A percentile compares a stretch with the other conserved stretches of the same genome.
Evolutionary conservation across 116 monocot species (phyloP).

Genomic region (Zostera marina): DNA sequence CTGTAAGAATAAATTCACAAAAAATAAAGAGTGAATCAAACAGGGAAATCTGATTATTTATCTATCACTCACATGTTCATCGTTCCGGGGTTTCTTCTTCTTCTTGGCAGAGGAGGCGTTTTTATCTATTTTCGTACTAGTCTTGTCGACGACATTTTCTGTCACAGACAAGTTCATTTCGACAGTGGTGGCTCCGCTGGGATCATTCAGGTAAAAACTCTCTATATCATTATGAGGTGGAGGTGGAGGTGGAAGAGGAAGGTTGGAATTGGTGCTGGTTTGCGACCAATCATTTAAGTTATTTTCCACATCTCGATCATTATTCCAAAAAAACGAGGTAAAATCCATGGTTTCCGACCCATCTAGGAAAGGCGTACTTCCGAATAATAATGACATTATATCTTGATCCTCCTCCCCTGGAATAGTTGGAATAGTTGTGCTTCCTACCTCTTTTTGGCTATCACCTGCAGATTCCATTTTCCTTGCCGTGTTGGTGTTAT

Average conservation of each 20-base stretch:
- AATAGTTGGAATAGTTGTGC: conserved; percentile 18
- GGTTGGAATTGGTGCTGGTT: conserved; percentile 1
- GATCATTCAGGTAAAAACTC: conserved; percentile 8
- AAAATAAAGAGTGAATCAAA: not conserved
- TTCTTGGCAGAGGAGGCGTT: not conserved
- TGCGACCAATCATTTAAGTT: conserved; percentile 22
- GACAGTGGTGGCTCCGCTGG: not conserved
- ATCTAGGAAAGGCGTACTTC: conserved; percentile 6
- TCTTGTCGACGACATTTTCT: conserved; percentile 7
- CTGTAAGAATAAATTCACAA: not conserved
- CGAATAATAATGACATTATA: conserved; percentile 36
- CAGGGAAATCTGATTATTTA: not conserved
- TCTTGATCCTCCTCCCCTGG: conserved; percentile 29
- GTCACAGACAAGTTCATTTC: conserved; percentile 8
- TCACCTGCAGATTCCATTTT: not conserved
- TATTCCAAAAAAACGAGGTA: conserved; percentile 26
- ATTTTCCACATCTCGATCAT: conserved; percentile 15
- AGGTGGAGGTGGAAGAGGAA: not conserved
- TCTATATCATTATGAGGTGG: conserved; percentile 7
- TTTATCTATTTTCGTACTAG: conserved; percentile 1
- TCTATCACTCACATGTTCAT: conserved; percentile 4
- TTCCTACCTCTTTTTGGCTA: conserved; percentile 1
- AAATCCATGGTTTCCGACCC: conserved; percentile 13
- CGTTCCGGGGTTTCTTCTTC: conserved; percentile 26
- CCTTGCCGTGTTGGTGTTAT: not conserved